Evolutionary conservation across 495 filamentous ascomycete species (phyloP), one percentile per base, ranked within the genome.

Genomic region (Penicillium mononematosum): DNA sequence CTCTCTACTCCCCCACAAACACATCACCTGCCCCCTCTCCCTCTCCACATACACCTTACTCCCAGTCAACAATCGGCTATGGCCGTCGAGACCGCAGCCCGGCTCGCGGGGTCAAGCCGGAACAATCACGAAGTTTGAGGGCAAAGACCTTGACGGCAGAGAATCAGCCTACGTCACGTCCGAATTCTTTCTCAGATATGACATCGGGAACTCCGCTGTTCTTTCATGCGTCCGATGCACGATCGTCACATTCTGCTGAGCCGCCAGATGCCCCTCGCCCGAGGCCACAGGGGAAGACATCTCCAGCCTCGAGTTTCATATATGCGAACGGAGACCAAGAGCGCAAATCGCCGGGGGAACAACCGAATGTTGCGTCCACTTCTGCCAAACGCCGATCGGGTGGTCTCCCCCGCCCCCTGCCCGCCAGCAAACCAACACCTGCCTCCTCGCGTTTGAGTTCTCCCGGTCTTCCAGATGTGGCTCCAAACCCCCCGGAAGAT

Each of bases 201-300:
- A 55, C 64, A 0, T 48, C 68, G 2, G 59, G 47, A 6, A 66
- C 82, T 5, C 82, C 86, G 31, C 87, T 85, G 70, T 91, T 92
- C 74, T 91, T 92, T 64, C 87, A 88, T 70, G 89, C 88, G 8
- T 83, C 81, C 61, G 86, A 90, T 57, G 84, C 79, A n/a, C 84
- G 83, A 58, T 72, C 76, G 12, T 59, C 71, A 24, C 57, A 56
- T 29, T 53, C 63, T 27, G 66, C 69, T 9, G 69, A 75, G 32
- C 45, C 56, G 16, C 25, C 50, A 29, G 66, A 70, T 25, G 42
- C 42, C n/a, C 32, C 58, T 48, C 69, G 70, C 29, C 67, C 66
- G 38, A 65, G 59, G 41, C 58, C 64, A 25, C 55, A 57, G 47
- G 61, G 47, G 45, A 75, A 74, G 72, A 45, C 60, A 27, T 55